These are phyloP conservation scores for Niebla homalea DNA, from an alignment of 495 filamentous ascomycete species.

Conservation along the genomic window DNA sequence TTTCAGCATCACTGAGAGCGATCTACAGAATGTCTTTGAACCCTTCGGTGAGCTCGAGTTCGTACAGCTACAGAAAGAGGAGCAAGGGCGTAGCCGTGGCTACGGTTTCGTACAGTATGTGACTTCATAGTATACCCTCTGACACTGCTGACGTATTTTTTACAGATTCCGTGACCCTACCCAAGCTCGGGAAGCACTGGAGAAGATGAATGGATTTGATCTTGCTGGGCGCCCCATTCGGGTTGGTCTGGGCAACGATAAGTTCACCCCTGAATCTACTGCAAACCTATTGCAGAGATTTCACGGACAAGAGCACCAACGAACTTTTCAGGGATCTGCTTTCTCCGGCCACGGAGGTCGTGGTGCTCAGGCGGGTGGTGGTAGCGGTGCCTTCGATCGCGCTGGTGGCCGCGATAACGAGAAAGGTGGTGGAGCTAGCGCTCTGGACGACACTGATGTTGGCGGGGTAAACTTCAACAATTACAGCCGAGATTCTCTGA, in stretches of 20 bases:
- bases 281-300: slow-evolving; percentile 81
- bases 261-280: slow-evolving; percentile 97
- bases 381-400: slow-evolving; percentile 73
- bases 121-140: background rate
- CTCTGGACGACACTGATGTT: slow-evolving; percentile 95
- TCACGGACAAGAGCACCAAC: slow-evolving; percentile 56
- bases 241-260: slow-evolving; percentile 99
- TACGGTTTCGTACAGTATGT: slow-evolving; percentile 99
- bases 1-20: slow-evolving; percentile 96
- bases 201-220: slow-evolving; percentile 99
- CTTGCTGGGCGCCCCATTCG: slow-evolving; percentile 94
- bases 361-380: slow-evolving; percentile 68
- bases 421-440: slow-evolving; percentile 82
- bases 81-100: slow-evolving; percentile 77
- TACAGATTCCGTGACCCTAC: slow-evolving; percentile 79
- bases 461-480: slow-evolving; percentile 99
- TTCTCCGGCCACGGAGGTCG: slow-evolving; percentile 89
- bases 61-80: slow-evolving; percentile 92
- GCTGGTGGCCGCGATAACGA: slow-evolving; percentile 83
- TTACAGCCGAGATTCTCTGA: slow-evolving; percentile 91
- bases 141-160: background rate
- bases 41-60: slow-evolving; percentile 97
- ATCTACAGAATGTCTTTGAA: slow-evolving; percentile 92
- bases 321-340: slow-evolving; percentile 80
- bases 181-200: slow-evolving; percentile 82